Percentiles rank a stretch among this genome's conserved stretches.
phyloP scores from a whole-genome alignment of 768 basidiomycete species.

The Russula compacta region DNA sequence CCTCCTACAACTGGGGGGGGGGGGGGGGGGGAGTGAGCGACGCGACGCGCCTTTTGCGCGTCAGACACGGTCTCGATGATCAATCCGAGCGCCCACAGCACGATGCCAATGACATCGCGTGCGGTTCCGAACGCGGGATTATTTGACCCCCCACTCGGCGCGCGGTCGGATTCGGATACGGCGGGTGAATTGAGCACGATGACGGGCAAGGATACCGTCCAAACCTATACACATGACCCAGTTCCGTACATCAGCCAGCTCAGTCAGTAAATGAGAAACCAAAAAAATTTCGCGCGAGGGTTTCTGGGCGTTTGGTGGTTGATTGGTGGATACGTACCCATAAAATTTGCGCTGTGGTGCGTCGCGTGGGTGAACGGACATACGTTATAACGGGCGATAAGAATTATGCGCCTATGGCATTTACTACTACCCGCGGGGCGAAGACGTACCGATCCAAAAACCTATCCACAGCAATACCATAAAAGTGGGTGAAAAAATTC shows the following conservation, averaged over 20 bases:
- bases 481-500: too few species aligned
- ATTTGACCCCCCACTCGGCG: slow-evolving; percentile 48
- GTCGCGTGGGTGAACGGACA: too few species aligned
- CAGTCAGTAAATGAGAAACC: too few species aligned
- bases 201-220: neutral
- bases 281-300: neutral
- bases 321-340: neutral
- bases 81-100: slow-evolving; percentile 53
- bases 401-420: neutral
- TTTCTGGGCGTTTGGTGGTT: too few species aligned
- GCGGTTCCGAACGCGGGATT: slow-evolving; percentile 49
- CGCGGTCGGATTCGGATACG: neutral
- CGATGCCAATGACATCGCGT: slow-evolving; percentile 8
- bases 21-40: too few species aligned
- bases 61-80: slow-evolving; percentile 48
- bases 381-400: too few species aligned
- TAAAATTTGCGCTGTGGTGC: neutral
- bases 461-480: neutral
- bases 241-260: too few species aligned
- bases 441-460: neutral
- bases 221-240: neutral
- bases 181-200: neutral
- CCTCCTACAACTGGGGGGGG: neutral
- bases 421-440: neutral
- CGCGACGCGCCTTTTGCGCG: slow-evolving; percentile 38